phyloP scores from a whole-genome alignment of 805 yeast species.

The Saturnispora halmiae region DNA sequence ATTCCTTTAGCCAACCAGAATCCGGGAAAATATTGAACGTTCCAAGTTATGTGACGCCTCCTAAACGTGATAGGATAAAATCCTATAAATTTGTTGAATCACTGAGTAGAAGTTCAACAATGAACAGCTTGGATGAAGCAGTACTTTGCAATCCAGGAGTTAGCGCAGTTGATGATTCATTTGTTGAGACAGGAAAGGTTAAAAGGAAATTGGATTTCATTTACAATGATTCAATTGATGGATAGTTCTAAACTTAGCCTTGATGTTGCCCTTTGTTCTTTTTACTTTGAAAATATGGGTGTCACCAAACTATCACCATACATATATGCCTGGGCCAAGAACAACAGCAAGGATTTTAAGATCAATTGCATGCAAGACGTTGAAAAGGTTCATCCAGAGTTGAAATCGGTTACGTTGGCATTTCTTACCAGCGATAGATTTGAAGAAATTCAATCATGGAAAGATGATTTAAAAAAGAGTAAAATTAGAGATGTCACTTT shows the following conservation, averaged over 20 bases:
- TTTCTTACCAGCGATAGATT: conserved; percentile 21
- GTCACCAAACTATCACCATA: conserved; percentile 25
- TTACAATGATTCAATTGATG: not conserved
- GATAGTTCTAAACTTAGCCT: no score
- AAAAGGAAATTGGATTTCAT: not conserved
- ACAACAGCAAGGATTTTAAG: conserved; percentile 14
- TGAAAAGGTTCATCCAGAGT: conserved; percentile 8
- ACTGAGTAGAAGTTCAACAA: not conserved
- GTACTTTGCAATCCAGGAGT: no score
- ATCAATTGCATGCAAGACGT: conserved; percentile 17
- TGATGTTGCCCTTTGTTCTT: not conserved
- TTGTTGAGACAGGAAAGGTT: not conserved
- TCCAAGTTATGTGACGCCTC: conserved; percentile 13
- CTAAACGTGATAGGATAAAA: conserved; percentile 9
- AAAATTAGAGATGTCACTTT: conserved; percentile 18
- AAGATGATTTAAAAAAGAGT: conserved; percentile 16
- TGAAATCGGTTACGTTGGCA: conserved; percentile 21
- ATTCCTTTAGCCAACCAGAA: not conserved
- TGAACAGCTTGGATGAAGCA: not conserved
- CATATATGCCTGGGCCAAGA: conserved; percentile 25
- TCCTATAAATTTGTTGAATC: conserved; percentile 7
- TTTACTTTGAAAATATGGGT: no score
- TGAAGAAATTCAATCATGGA: conserved; percentile 24
- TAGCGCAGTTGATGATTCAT: not conserved
- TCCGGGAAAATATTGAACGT: not conserved